These are phyloP conservation scores for Aureobasidium sp. DNA, from an alignment of 2,329 filamentous ascomycete species.

Conservation along the genomic window DNA sequence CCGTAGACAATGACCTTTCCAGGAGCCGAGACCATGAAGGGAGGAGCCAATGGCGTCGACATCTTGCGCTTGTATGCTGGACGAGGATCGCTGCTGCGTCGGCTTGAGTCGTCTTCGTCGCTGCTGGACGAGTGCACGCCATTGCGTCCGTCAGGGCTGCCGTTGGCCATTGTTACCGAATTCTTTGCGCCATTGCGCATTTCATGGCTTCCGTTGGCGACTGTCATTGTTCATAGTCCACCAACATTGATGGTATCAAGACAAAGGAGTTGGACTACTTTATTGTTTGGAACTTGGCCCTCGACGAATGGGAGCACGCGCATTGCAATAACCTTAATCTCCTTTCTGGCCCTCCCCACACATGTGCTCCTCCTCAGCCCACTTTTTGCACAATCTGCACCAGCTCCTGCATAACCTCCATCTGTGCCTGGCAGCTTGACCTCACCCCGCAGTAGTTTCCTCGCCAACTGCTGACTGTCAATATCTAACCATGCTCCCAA, in stretches of 20 bases:
- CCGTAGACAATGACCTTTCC: constrained; percentile 98
- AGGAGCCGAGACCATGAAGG: constrained; percentile 96
- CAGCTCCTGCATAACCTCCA: background rate
- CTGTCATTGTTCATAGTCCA: constrained; percentile 6
- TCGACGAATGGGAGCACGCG: constrained; percentile 5
- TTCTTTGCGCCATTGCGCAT: constrained; percentile 5
- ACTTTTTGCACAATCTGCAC: constrained; percentile 1
- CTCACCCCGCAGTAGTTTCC: background rate
- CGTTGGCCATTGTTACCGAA: background rate
- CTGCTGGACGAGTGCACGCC: background rate
- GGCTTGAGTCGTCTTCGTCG: background rate
- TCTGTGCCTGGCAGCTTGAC: background rate
- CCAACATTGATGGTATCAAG: background rate
- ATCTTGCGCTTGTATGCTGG: constrained; percentile 11
- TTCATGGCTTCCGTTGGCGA: background rate
- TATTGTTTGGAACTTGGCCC: background rate
- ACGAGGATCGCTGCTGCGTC: background rate
- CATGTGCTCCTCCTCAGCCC: background rate
- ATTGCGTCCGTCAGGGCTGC: background rate
- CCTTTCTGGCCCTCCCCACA: background rate
- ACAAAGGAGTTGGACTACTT: background rate
- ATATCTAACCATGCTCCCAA: background rate
- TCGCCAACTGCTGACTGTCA: background rate
- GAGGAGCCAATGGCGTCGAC: constrained; percentile 15
- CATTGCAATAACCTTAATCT: background rate